Evolutionary conservation across 2,329 filamentous ascomycete species (phyloP).

Genomic region (Ramichloridium luteum): DNA sequence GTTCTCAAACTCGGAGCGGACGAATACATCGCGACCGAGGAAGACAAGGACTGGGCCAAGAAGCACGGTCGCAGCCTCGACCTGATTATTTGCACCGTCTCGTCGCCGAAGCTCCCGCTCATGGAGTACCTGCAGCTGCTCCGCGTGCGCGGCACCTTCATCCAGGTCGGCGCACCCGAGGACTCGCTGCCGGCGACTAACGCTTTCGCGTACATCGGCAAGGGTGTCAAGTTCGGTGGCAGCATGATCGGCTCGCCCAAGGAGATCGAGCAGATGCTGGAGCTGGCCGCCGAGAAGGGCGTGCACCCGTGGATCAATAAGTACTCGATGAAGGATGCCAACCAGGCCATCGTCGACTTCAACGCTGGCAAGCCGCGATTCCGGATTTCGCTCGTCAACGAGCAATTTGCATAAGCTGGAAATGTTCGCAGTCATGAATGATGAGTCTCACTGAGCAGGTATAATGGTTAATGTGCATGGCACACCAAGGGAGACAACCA

Average conservation of each 20-base stretch:
- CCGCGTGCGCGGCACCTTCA: slow-evolving; percentile 46
- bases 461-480: background rate
- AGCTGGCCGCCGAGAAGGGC: slow-evolving; percentile 46
- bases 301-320: slow-evolving; percentile 52
- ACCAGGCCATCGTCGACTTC: slow-evolving; percentile 46
- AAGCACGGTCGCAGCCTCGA: slow-evolving; percentile 42
- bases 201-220: slow-evolving; percentile 47
- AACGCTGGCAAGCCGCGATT: slow-evolving; percentile 42
- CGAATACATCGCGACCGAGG: slow-evolving; percentile 43
- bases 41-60: slow-evolving; percentile 48
- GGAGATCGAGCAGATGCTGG: slow-evolving; percentile 51
- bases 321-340: slow-evolving; percentile 46
- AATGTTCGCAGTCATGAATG: background rate
- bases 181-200: slow-evolving; percentile 40
- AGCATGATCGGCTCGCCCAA: slow-evolving; percentile 40
- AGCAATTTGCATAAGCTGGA: slow-evolving; percentile 1
- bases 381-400: slow-evolving; percentile 18
- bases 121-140: slow-evolving; percentile 49
- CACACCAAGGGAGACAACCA: background rate
- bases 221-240: slow-evolving; percentile 37
- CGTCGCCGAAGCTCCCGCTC: slow-evolving; percentile 49
- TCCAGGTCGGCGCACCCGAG: slow-evolving; percentile 57
- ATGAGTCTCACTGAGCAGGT: no score
- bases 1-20: slow-evolving; percentile 51
- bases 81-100: slow-evolving; percentile 48